Percentiles rank a stretch among this genome's conserved stretches.
phyloP scores from a whole-genome alignment of 148 eudicot genomes.

The Vaccinium myrtillus region DNA sequence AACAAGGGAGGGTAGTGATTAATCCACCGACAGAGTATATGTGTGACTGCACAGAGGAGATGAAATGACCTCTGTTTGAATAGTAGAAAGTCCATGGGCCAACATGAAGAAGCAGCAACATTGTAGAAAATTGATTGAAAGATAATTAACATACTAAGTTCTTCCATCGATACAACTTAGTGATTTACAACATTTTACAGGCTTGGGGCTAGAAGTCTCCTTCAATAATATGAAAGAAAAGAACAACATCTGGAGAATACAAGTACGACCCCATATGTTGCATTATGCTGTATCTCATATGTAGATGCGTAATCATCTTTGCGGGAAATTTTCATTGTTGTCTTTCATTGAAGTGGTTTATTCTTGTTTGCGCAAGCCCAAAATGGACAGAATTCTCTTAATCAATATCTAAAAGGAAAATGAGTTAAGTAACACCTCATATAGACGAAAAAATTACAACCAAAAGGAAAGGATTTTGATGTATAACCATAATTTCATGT shows the following conservation, averaged over 20 bases:
- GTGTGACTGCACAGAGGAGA: neutral
- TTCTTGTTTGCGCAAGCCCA: neutral
- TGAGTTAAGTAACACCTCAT: neutral
- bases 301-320: neutral
- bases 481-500: neutral
- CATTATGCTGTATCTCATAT: neutral
- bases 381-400: neutral
- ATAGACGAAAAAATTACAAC: neutral
- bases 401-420: neutral
- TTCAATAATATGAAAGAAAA: neutral
- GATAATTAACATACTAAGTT: neutral
- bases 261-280: neutral
- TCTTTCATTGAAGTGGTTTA: neutral
- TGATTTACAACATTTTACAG: neutral
- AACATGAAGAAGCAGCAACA: neutral
- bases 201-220: neutral
- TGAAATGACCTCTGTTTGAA: neutral
- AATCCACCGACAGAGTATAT: neutral
- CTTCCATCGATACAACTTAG: neutral
- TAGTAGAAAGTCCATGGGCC: neutral
- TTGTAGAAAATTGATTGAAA: neutral
- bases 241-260: neutral
- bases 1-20: neutral
- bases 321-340: neutral
- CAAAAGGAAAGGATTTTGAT: neutral